Evolutionary conservation across 495 filamentous ascomycete species (phyloP).

Genomic region (Lineolata rhizophorae): DNA sequence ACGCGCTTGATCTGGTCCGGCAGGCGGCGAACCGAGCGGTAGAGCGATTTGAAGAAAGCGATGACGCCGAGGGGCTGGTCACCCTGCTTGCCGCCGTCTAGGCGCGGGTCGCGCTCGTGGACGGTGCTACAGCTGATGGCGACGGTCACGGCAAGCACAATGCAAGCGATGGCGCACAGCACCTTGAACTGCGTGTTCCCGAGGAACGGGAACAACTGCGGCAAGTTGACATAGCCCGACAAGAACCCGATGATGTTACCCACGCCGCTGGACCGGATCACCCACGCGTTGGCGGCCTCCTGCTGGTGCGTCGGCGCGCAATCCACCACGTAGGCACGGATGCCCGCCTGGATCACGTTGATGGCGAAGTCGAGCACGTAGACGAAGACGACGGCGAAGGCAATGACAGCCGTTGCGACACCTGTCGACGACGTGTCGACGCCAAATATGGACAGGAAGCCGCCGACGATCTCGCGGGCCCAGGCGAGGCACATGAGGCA

Average conservation of each 20-base stretch:
- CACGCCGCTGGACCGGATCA: constrained; percentile 53
- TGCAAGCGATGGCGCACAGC: constrained; percentile 58
- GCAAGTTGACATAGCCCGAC: constrained; percentile 58
- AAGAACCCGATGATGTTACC: constrained; percentile 77
- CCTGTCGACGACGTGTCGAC: constrained; percentile 35
- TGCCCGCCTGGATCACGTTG: constrained; percentile 82
- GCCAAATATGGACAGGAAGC: constrained; percentile 49
- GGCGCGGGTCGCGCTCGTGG: constrained; percentile 54
- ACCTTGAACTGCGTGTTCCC: constrained; percentile 77
- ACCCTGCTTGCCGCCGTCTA: constrained; percentile 37
- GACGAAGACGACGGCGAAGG: constrained; percentile 58
- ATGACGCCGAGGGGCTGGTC: constrained; percentile 35
- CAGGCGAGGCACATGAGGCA: constrained; percentile 60
- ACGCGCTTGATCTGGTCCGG: constrained; percentile 63
- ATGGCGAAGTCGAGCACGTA: constrained; percentile 80
- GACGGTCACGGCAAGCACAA: constrained; percentile 45
- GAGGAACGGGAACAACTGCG: constrained; percentile 46
- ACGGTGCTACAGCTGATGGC: constrained; percentile 40
- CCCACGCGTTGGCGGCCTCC: constrained; percentile 75
- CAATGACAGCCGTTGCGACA: constrained; percentile 37
- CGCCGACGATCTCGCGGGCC: constrained; percentile 56
- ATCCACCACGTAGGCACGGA: constrained; percentile 79
- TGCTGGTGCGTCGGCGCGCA: constrained; percentile 78
- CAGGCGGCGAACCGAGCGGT: constrained; percentile 48
- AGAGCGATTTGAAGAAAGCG: constrained; percentile 57